phyloP scores from a whole-genome alignment of 2,329 filamentous ascomycete genomes.

The Venturiaceae sp. region DNA sequence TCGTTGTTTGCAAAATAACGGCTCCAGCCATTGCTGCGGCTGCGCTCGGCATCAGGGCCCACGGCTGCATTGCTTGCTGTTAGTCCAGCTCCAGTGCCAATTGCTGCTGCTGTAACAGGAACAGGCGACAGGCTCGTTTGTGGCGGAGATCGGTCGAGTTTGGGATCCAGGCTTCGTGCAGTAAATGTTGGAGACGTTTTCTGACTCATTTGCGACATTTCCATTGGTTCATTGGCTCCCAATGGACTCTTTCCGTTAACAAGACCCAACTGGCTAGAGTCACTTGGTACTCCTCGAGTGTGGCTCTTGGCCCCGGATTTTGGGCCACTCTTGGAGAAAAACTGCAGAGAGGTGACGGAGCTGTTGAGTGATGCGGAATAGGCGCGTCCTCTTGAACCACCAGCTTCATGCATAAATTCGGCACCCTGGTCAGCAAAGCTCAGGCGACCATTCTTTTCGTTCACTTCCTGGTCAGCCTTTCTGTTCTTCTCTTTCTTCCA shows the following conservation, averaged over 20 bases:
- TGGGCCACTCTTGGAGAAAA: slow-evolving; percentile 14
- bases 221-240: slow-evolving; percentile 30
- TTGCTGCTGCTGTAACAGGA: slow-evolving; percentile 34
- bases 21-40: slow-evolving; percentile 63
- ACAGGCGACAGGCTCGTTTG: slow-evolving; percentile 21
- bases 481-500: slow-evolving; percentile 48
- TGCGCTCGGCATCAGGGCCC: slow-evolving; percentile 19
- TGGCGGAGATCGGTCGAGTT: not conserved
- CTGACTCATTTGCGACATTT: slow-evolving; percentile 33
- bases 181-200: slow-evolving; percentile 22
- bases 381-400: slow-evolving; percentile 24
- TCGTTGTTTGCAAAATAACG: slow-evolving; percentile 69
- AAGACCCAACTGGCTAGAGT: slow-evolving; percentile 49
- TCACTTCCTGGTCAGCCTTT: slow-evolving; percentile 50
- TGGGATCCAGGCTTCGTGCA: slow-evolving; percentile 13
- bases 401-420: slow-evolving; percentile 42
- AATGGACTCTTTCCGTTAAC: slow-evolving; percentile 44
- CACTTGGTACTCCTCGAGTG: slow-evolving; percentile 40
- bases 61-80: slow-evolving; percentile 22
- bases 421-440: slow-evolving; percentile 42
- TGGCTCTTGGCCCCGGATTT: slow-evolving; percentile 20
- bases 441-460: slow-evolving; percentile 32
- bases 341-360: slow-evolving; percentile 32
- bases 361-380: slow-evolving; percentile 18
- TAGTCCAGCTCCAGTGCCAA: slow-evolving; percentile 21